A percentile compares a stretch with the other conserved stretches of the same genome.
Evolutionary conservation across 2,329 filamentous ascomycete species (phyloP).

Genomic region (Malbranchea zuffiana): DNA sequence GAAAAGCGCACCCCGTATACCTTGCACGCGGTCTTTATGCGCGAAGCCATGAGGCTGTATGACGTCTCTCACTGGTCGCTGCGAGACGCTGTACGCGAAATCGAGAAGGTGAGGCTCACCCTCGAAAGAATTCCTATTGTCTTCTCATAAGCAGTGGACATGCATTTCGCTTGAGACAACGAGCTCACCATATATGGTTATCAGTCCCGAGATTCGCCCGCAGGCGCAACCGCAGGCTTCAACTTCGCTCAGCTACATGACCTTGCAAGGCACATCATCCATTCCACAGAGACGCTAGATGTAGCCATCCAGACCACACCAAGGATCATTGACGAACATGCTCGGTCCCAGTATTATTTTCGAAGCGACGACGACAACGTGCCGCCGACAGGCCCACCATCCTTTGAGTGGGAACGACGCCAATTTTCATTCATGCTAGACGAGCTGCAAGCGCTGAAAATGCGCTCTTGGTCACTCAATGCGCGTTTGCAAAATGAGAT

Average conservation of each 20-base stretch:
- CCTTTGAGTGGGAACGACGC: conserved; percentile 8
- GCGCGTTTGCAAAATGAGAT: conserved; percentile 28
- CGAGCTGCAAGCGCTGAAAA: conserved; percentile 21
- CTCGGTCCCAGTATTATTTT: conserved; percentile 10
- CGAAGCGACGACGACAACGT: conserved; percentile 5
- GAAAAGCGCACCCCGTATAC: conserved; percentile 13
- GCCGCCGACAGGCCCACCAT: background rate
- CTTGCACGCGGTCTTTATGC: conserved; percentile 20
- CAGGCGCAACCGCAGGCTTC: background rate
- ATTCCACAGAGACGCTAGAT: conserved; percentile 25
- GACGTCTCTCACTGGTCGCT: conserved; percentile 23
- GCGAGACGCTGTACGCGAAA: conserved; percentile 21
- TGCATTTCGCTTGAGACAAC: background rate
- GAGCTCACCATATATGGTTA: background rate
- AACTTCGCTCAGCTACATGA: conserved; percentile 24
- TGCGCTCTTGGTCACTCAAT: conserved; percentile 21
- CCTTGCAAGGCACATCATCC: conserved; percentile 24
- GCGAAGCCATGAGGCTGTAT: conserved; percentile 18
- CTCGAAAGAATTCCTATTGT: background rate
- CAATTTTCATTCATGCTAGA: conserved; percentile 18
- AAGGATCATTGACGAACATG: conserved; percentile 18
- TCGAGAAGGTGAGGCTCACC: conserved; percentile 22
- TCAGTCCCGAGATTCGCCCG: conserved; percentile 3
- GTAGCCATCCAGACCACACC: conserved; percentile 22
- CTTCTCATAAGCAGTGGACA: too few species aligned